Base-by-base conservation (phyloP, 306 rosid genomes). In the Casuarina equisetifolia region DNA sequence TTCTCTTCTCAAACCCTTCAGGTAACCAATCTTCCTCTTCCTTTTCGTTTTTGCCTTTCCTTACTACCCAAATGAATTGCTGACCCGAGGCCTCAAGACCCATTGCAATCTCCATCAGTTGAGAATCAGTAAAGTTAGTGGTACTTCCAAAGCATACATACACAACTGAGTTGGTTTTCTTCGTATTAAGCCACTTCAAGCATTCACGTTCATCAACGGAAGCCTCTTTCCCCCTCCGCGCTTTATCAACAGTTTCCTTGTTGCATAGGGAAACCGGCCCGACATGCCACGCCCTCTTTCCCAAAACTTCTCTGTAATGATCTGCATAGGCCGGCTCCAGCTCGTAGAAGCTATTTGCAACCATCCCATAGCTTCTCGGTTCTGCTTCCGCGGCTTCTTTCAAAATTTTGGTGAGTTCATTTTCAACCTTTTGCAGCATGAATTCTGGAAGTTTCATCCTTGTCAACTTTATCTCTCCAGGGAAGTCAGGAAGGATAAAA, bases 291-390 rank as follows among this genome's bases (percentile, higher is more conserved):
- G 83, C 80, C 68, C 35, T 86, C 50, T 76, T 76, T 25, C 32
- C 32, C 32, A 25, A 25, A 1, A 25, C 32, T 25, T 25, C 32
- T 25, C 32, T 25, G 32, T 48, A 85, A 40, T 85, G 43, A 75
- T 91, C 85, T 4, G 84, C 85, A 74, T 87, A 88, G 0, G 44
- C 83, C 3, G 49, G 53, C 63, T 88, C 95, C 0, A 88, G 92
- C 51, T 88, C 95, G 6, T 85, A 84, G 49, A 88, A 85, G 73
- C 86, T 91, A 51, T 91, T 85, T 7, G 79, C 73, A 50, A 91
- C 54, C 68, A 85, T 77, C 1, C 93, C 91, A 78, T 81, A 87
- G 59, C 91, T 84, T 15, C 46, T 76, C n/a, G 0, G 1, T 17
- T 82, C 84, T 1, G 83, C 81, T 70, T 84, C 82, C 32, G 1